Evolutionary conservation across 306 rosid species (phyloP), one percentile per base, ranked within the genome.

Genomic region (Trichosanthes truncata): DNA sequence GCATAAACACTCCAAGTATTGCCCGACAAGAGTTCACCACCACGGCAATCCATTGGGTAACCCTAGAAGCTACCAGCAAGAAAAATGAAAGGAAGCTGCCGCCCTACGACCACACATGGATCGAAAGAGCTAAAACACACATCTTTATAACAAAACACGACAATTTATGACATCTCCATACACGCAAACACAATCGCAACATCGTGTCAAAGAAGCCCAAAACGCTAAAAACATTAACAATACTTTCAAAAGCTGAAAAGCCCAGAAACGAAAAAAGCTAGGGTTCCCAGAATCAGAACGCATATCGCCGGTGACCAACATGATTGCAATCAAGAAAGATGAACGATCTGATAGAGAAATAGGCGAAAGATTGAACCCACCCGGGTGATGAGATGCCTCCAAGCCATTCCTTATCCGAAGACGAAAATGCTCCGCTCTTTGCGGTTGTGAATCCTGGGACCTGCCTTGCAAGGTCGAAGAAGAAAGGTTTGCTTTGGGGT

Each of bases 341-440:
- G 3, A 69, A 40, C 52, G 49, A 21, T 60, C 36, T 45, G 20
- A 8, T 31, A 35, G 33, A 61, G 35, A 49, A 51, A 38, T 36
- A 41, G 18, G 48, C 71, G 41, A 52, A 35, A 80, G 53, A 80
- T 61, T 78, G 0, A 79, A 85, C 81, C 33, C 10, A 93, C 97
- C 97, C 89, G 88, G 38, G 87, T 81, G 60, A 93, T 80, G 85
- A 93, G 88, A 57, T 82, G 88, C 86, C 89, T 85, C 88, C 81
- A 80, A 82, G 96, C 91, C 97, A 91, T 89, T 83, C 41, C 76
- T 62, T 45, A 48, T 26, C 20, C 52, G 77, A 40, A 77, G 80
- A 68, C 79, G 52, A 74, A 68, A 43, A 66, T 73, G 73, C 61
- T 77, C 45, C 35, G 43, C 31, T 49, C 74, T 43, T 65, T 46